Conservation (phyloP, 2,329 filamentous ascomycete genomes). For the Ceratocystis colombiana region DNA sequence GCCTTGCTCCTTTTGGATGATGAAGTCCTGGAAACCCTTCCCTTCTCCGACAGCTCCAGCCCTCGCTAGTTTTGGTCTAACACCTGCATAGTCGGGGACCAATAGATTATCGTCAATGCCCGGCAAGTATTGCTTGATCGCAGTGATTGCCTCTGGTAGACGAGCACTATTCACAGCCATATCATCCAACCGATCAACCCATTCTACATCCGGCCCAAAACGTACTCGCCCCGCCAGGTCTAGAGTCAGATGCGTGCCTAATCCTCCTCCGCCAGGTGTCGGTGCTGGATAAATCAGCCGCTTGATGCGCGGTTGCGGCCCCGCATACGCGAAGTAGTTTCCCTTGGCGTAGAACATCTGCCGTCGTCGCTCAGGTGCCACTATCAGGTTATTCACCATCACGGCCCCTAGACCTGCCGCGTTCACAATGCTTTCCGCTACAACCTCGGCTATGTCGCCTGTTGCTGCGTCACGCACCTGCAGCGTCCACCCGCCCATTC, state of each 20-base stretch:
- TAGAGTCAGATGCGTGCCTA: slow-evolving; percentile 88
- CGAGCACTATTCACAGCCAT: slow-evolving; percentile 56
- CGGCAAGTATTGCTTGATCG: slow-evolving; percentile 73
- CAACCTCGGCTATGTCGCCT: slow-evolving; percentile 49
- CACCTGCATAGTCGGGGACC: slow-evolving; percentile 77
- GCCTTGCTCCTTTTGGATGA: slow-evolving; percentile 65
- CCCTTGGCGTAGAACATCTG: slow-evolving; percentile 80
- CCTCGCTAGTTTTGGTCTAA: slow-evolving; percentile 68
- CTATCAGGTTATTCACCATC: slow-evolving; percentile 68
- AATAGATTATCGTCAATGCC: slow-evolving; percentile 56
- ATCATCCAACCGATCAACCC: slow-evolving; percentile 64
- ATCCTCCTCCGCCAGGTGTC: slow-evolving; percentile 65
- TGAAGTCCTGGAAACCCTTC: slow-evolving; percentile 72
- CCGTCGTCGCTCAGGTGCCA: slow-evolving; percentile 46
- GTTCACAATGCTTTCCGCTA: slow-evolving; percentile 70
- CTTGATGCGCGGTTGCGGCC: slow-evolving; percentile 50
- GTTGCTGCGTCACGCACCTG: slow-evolving; percentile 39
- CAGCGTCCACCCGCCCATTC: slow-evolving; percentile 59
- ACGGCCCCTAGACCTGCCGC: slow-evolving; percentile 73
- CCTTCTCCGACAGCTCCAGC: slow-evolving; percentile 51
- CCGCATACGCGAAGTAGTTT: slow-evolving; percentile 79
- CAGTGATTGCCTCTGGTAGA: slow-evolving; percentile 56
- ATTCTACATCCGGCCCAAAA: slow-evolving; percentile 93
- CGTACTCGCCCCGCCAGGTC: slow-evolving; percentile 75
- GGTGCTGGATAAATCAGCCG: slow-evolving; percentile 85